Conservation (phyloP, 1,284 basidiomycete species). For the Rhizoctonia solani region DNA sequence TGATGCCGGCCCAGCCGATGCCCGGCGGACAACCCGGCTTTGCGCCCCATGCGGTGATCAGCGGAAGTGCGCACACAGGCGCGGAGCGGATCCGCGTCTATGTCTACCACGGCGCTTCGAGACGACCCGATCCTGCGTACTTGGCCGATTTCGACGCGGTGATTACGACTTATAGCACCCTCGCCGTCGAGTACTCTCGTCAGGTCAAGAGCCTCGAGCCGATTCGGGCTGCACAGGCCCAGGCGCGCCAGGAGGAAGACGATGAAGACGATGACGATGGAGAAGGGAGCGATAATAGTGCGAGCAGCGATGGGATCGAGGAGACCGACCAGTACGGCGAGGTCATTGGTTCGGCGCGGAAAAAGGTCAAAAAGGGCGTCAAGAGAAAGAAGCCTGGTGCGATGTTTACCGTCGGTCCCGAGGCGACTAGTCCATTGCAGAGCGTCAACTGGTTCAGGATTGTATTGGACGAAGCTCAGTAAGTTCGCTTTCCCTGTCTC, state of each 20-base stretch:
- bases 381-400: slow-evolving; percentile 47
- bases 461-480: slow-evolving; percentile 98
- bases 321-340: slow-evolving; percentile 74
- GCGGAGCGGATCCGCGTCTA: slow-evolving; percentile 63
- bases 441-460: slow-evolving; percentile 97
- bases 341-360: slow-evolving; percentile 62
- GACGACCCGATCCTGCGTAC: slow-evolving; percentile 82
- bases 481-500: slow-evolving; percentile 48
- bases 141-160: slow-evolving; percentile 95
- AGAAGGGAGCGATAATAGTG: slow-evolving; percentile 69
- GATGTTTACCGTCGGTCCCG: slow-evolving; percentile 46
- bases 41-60: slow-evolving; percentile 18
- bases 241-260: slow-evolving; percentile 41
- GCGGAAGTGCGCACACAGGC: slow-evolving; percentile 25
- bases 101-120: slow-evolving; percentile 92
- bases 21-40: slow-evolving; percentile 33
- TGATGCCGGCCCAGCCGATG: slow-evolving; percentile 42
- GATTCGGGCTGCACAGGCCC: slow-evolving; percentile 40
- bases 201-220: slow-evolving; percentile 68
- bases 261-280: slow-evolving; percentile 57
- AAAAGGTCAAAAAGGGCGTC: slow-evolving; percentile 63
- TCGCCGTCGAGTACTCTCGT: slow-evolving; percentile 93
- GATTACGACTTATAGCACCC: slow-evolving; percentile 94
- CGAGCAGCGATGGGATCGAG: slow-evolving; percentile 51
- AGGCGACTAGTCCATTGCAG: slow-evolving; percentile 86